Base-by-base conservation (phyloP, 2,329 filamentous ascomycete species). In the Colletotrichum aenigma region DNA sequence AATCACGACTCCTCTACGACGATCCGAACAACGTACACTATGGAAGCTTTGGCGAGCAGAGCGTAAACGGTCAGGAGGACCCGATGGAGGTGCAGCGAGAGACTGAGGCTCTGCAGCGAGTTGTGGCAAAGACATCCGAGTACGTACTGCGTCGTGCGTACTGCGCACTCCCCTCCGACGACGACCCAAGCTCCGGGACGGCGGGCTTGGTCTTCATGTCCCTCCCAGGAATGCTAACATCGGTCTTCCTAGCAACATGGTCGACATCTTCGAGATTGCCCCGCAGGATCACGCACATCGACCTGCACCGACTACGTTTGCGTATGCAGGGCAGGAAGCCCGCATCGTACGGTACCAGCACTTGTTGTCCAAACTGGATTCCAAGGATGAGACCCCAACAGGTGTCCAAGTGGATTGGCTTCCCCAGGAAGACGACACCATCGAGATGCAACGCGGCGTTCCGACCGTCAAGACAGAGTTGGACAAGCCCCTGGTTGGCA, bases 251-350 rank as follows among this genome's bases (percentile, higher is more conserved):
- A 93, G 92, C 80, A 92, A 93, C 79, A 90, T 93, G 84, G 91
- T 93, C 76, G 92, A 93, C 81, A 91, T 93, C 62, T 93, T 93
- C 83, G 91, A 93, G 77, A 92, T 93, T 80, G 88, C 89, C 43
- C 90, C 91, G 26, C 88, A 89, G 74, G 88, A 88, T 74, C 82
- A 84, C 38, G 79, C 81, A 66, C 81, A 76, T 79, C 86, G 78
- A 79, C 84, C 77, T 75, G 81, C 75, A 76, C 82, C 79, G 78
- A 80, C 84, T 18, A 85, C 85, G 2, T 90, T 89, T 69, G 84
- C 84, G 30, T 88, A 89, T 78, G 86, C 89, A 67, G 89, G 88
- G 64, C 90, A 92, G 80, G 90, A 91, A 76, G 86, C 88, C 61
- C 88, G 89, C 73, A 82, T 91, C 28, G 86, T 89, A 66, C 90